phyloP scores from a whole-genome alignment of 345 rosid genomes.

The Eutrema heterophyllum region DNA sequence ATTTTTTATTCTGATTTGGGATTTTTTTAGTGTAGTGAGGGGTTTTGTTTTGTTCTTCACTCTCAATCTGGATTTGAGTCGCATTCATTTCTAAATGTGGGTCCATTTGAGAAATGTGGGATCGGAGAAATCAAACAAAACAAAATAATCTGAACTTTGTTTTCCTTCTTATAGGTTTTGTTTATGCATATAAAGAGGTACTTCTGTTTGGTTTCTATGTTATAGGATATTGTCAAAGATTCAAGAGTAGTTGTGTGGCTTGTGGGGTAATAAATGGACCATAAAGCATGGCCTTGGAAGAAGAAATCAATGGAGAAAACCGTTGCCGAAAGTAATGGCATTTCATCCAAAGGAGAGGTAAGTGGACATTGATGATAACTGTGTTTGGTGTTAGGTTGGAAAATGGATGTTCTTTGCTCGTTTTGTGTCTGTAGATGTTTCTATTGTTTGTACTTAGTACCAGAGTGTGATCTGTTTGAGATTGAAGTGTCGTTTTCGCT shows the following conservation, averaged over 20 bases:
- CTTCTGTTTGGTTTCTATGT: background rate
- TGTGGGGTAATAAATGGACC: constrained; percentile 46
- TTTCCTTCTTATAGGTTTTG: background rate
- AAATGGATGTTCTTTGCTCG: background rate
- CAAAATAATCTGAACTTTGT: background rate
- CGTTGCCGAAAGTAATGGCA: constrained; percentile 26
- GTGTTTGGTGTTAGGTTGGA: background rate
- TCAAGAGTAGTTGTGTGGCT: constrained; percentile 19
- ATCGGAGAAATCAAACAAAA: background rate
- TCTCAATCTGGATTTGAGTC: constrained; percentile 22
- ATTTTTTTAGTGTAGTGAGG: background rate
- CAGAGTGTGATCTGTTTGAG: background rate
- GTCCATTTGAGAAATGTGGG: constrained; percentile 21
- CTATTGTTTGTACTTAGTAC: background rate
- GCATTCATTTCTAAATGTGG: constrained; percentile 10
- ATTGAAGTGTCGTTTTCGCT: background rate
- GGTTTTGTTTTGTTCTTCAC: background rate
- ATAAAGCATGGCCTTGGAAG: constrained; percentile 81
- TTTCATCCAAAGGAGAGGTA: constrained; percentile 53
- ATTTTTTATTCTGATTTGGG: constrained; percentile 9
- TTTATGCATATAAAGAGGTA: background rate
- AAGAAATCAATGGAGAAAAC: constrained; percentile 67
- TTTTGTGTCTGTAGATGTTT: constrained; percentile 2
- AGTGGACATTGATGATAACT: constrained; percentile 5
- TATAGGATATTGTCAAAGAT: constrained; percentile 3